Conservation (phyloP, 441 rosid genomes). For the Omphalea diandra region DNA sequence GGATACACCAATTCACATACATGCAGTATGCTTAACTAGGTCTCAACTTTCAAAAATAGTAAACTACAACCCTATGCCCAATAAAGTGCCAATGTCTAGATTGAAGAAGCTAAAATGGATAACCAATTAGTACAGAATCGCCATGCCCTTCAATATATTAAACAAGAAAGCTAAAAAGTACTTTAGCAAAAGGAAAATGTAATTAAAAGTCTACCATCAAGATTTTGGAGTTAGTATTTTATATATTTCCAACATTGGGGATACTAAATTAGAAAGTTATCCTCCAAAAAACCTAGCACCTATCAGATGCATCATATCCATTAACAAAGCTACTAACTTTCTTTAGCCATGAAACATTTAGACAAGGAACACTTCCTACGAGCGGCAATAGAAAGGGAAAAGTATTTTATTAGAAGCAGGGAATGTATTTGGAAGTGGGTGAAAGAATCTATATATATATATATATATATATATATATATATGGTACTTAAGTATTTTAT, state of each 20-base stretch:
- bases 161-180: background rate
- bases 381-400: background rate
- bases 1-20: background rate
- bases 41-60: background rate
- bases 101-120: background rate
- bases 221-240: background rate
- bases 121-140: background rate
- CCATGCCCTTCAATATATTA: background rate
- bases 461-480: background rate
- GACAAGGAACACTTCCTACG: background rate
- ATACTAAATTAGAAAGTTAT: background rate
- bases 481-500: background rate
- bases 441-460: too few species aligned
- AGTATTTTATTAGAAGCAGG: background rate
- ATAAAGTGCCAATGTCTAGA: background rate
- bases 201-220: background rate
- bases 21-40: background rate
- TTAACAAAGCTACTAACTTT: background rate
- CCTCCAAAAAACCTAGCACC: background rate
- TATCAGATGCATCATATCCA: background rate
- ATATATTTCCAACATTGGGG: background rate
- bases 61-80: background rate
- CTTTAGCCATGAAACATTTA: background rate
- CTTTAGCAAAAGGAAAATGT: background rate
- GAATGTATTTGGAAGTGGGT: background rate